Evolutionary conservation across 306 rosid genomes (phyloP).

Genomic region (Senna siamea): DNA sequence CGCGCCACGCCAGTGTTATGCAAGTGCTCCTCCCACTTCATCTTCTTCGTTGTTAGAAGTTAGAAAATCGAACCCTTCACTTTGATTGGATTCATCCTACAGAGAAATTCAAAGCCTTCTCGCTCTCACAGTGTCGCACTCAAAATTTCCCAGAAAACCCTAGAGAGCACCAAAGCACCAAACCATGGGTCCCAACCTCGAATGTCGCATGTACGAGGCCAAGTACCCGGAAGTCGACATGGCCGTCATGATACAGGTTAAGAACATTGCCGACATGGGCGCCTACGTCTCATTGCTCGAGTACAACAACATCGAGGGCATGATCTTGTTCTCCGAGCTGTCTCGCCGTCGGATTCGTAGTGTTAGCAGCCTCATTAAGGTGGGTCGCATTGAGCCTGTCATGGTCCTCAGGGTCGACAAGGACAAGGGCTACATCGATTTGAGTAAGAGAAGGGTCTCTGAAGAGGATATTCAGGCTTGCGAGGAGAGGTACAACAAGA

Average conservation of each 20-base stretch:
- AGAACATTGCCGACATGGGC: constrained; percentile 93
- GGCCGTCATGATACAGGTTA: constrained; percentile 96
- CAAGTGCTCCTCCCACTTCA: background rate
- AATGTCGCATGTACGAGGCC: constrained; percentile 95
- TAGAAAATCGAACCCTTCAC: background rate
- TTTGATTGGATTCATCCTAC: background rate
- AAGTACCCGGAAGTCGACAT: constrained; percentile 90
- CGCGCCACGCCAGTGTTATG: background rate
- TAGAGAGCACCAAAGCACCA: background rate
- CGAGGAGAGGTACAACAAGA: constrained; percentile 90
- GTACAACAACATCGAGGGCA: constrained; percentile 94
- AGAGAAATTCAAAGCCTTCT: background rate
- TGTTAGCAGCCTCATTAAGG: constrained; percentile 80
- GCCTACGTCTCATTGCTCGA: constrained; percentile 92
- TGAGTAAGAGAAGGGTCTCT: constrained; percentile 88
- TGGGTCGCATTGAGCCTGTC: constrained; percentile 88
- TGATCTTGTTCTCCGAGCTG: constrained; percentile 92
- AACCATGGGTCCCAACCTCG: constrained; percentile 58
- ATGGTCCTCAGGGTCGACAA: constrained; percentile 93
- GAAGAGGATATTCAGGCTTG: constrained; percentile 87
- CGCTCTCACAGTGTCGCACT: background rate
- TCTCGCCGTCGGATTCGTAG: constrained; percentile 95
- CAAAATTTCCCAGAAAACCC: background rate
- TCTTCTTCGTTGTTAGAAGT: background rate
- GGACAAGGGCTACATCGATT: constrained; percentile 93